Evolutionary conservation across 2,329 filamentous ascomycete genomes (phyloP), one percentile per base, ranked within the genome.

Genomic region (Neofusicoccum laricinum): DNA sequence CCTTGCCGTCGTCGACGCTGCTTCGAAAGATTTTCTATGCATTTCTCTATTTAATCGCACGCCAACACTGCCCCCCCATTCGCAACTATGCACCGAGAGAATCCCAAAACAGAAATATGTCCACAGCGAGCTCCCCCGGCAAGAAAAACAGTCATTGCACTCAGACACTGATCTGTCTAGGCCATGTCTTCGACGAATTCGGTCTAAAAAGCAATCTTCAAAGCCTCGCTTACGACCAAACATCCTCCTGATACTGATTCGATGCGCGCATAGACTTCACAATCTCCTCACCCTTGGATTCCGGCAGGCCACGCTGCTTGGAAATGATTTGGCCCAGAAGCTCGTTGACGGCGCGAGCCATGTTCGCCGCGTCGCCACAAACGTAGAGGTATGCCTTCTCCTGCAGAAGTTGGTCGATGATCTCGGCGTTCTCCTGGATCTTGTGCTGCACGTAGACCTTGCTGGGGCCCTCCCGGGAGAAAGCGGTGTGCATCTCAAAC

Each of bases 401-500:
- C 78, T 90, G 84, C 10, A 99, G 84, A 0, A 99, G 86, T 68
- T 94, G 88, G 79, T 96, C 94, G 79, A 99, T 85, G 71, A 97
- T 88, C 72, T 91, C 86, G 65, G 91, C 88, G 58, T 88, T 85
- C 78, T 98, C 92, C 80, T 91, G 90, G 66, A 99, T 85, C 67
- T 91, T 86, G 79, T 99, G 93, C 80, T 99, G 95, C 21, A 99
- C 95, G 75, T 99, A 99, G 41, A 99, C 91, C 81, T 99, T 99
- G 78, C 95, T 85, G 48, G 88, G 77, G 0, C 86, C 84, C 66
- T 97, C 92, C 69, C 95, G 88, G n/a, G 95, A 99, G 79, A 99
- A 99, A 46, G 95, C 95, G 14, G 91, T 96, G 76, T 97, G 86
- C 69, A 99, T 83, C 76, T 93, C 90, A 72, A 99, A 95, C 50